These are phyloP conservation scores for Solanum gracilifrons DNA, from an alignment of 257 asterid species.

Conservation along the genomic window DNA sequence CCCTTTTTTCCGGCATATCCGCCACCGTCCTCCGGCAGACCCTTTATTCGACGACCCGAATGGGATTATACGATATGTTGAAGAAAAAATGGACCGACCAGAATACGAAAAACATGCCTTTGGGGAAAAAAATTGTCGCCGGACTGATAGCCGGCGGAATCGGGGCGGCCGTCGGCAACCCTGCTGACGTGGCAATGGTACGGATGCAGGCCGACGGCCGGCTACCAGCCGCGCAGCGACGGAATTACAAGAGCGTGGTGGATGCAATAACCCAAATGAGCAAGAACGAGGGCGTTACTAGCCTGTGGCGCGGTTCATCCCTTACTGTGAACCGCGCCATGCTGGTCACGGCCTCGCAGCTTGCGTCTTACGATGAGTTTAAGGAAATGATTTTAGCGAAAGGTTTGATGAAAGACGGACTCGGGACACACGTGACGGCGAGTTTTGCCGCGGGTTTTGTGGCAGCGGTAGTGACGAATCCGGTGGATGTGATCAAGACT, in stretches of 20 bases:
- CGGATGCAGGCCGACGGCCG: conserved; percentile 97
- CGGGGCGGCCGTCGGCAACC: conserved; percentile 88
- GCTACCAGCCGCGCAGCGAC: conserved; percentile 54
- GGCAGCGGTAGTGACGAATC: conserved; percentile 83
- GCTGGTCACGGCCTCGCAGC: conserved; percentile 82
- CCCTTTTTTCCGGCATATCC: conserved; percentile 80
- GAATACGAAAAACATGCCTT: conserved; percentile 35
- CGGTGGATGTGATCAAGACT: conserved; percentile 85
- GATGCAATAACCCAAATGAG: conserved; percentile 72
- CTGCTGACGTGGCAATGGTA: conserved; percentile 93
- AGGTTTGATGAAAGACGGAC: conserved; percentile 59
- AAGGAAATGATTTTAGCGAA: conserved; percentile 50
- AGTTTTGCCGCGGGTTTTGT: conserved; percentile 89
- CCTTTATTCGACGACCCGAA: conserved; percentile 77
- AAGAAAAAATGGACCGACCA: conserved; percentile 74
- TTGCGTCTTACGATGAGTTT: conserved; percentile 77
- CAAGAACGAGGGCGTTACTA: conserved; percentile 51
- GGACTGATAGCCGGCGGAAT: conserved; percentile 77
- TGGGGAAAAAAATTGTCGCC: conserved; percentile 46
- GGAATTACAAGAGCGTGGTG: conserved; percentile 78
- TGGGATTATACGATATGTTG: conserved; percentile 74
- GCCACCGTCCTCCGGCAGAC: conserved; percentile 93
- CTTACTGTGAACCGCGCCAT: conserved; percentile 88
- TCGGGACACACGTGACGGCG: conserved; percentile 82
- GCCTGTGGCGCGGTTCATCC: conserved; percentile 92